Conservation (phyloP, 768 basidiomycete genomes). For the Phlegmacium glaucopus region DNA sequence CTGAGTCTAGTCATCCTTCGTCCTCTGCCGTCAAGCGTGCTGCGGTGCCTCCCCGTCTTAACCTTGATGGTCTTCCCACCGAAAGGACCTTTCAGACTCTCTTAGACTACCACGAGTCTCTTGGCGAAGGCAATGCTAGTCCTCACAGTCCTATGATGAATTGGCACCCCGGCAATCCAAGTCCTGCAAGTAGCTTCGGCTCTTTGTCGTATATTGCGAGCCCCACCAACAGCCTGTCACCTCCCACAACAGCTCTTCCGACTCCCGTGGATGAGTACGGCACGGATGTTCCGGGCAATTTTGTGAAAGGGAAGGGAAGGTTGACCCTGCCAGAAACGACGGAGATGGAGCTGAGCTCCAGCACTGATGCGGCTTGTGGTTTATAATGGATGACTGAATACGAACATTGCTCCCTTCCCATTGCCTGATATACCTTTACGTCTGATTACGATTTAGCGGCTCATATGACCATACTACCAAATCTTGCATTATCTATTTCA, state of each 20-base stretch:
- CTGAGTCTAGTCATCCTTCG: conserved; percentile 7
- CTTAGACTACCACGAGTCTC: conserved; percentile 21
- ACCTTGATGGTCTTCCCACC: conserved; percentile 22
- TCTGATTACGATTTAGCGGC: neutral
- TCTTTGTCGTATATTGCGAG: conserved; percentile 21
- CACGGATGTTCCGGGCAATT: neutral
- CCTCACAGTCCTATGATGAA: conserved; percentile 23
- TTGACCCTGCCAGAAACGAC: conserved; percentile 8
- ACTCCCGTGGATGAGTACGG: conserved; percentile 28
- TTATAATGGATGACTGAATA: neutral
- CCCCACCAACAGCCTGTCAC: conserved; percentile 19
- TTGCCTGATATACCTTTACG: neutral
- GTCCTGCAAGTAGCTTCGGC: conserved; percentile 21
- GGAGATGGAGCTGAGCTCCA: conserved; percentile 10
- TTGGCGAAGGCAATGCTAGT: conserved; percentile 18
- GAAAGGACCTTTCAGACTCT: conserved; percentile 25
- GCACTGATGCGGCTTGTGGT: conserved; percentile 18
- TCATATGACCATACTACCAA: neutral
- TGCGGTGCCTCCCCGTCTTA: conserved; percentile 23
- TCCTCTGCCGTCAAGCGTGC: conserved; percentile 23
- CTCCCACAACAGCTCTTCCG: conserved; percentile 24
- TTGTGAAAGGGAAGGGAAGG: neutral
- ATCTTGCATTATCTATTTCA: no score
- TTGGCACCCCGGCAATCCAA: conserved; percentile 18
- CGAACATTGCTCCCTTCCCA: neutral